Evolutionary conservation across 1,284 basidiomycete species (phyloP).

Genomic region (Stygiomarasmius scandens): DNA sequence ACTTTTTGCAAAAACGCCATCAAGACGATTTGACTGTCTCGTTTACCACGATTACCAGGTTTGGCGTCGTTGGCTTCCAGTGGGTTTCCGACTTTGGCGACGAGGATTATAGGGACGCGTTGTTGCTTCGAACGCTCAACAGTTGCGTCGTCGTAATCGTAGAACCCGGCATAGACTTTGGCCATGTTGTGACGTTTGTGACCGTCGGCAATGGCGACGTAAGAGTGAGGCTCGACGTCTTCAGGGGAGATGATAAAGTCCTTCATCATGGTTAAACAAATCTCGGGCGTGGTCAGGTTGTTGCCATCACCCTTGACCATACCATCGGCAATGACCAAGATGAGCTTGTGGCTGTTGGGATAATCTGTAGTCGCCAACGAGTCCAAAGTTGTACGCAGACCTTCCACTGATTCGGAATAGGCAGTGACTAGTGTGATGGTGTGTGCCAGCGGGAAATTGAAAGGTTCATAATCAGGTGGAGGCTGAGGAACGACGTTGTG

Average conservation of each 20-base stretch:
- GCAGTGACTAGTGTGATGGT: conserved; percentile 97
- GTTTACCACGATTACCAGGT: conserved; percentile 98
- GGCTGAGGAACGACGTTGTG: conserved; percentile 93
- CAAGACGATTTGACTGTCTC: conserved; percentile 96
- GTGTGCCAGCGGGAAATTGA: conserved; percentile 94
- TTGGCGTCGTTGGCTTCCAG: conserved; percentile 87
- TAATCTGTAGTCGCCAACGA: conserved; percentile 98
- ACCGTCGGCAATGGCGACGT: conserved; percentile 98
- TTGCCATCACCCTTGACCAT: conserved; percentile 98
- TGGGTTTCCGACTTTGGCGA: conserved; percentile 94
- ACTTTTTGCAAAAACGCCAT: conserved; percentile 99
- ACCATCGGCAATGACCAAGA: conserved; percentile 96
- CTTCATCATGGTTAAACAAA: conserved; percentile 97
- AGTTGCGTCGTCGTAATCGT: conserved; percentile 92
- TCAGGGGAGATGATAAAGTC: conserved; percentile 84
- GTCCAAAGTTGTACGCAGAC: conserved; percentile 95
- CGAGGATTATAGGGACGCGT: conserved; percentile 92
- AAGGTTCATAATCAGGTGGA: conserved; percentile 88
- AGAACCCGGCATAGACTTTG: conserved; percentile 97
- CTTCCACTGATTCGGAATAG: conserved; percentile 97
- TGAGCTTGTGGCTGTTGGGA: conserved; percentile 96
- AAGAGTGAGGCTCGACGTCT: conserved; percentile 94
- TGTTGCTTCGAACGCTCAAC: conserved; percentile 95
- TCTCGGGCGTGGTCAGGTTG: conserved; percentile 88
- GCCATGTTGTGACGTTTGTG: conserved; percentile 99